Base-by-base conservation (phyloP, 768 basidiomycete species). In the Tephrocybe sp. region DNA sequence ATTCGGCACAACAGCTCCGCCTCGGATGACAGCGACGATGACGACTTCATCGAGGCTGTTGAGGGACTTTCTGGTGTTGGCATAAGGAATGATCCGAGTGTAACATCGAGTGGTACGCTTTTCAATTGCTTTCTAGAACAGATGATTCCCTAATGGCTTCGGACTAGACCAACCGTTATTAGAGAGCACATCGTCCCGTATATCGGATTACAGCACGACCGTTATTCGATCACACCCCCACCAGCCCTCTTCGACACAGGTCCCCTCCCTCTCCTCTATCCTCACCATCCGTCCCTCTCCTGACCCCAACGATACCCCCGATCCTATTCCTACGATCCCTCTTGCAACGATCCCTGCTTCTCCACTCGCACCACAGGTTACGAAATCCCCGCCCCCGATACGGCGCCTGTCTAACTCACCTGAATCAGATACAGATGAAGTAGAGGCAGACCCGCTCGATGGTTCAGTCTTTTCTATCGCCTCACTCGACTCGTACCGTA, bases 141-240 rank as follows among this genome's bases (percentile, higher is more conserved):
- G 28, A 6, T 30, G 12, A 30, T 30, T 7, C 28, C 12, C 7
- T 6, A 6, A 7, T 30, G 28, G 28, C 28, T 30, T 30, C n/a
- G n/a, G n/a, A n/a, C 7, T 30, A 30, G 28, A 72, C 44, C 77
- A 81, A 63, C 83, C 83, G 11, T 73, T 86, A 38, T 64, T 86
- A 34, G 70, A 77, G 50, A 69, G 56, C 40, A 55, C 46, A 11
- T 60, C 63, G 9, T 63, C 65, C 6, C 51, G 61, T 8, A 67
- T 71, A 46, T 83, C 84, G 18, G 77, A 82, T 44, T 91, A 91
- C 65, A 87, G 83, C 63, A 86, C 80, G 2, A 79, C 83, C 19
- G 87, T 86, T 60, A 73, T 90, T 55, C 77, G 80, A 32, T 69
- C 72, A 37, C 76, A 76, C 55, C 69, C 66, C 43, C 69, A 55